Base-by-base conservation (phyloP, 2,329 filamentous ascomycete species). In the Hymenoscyphus salicellus region DNA sequence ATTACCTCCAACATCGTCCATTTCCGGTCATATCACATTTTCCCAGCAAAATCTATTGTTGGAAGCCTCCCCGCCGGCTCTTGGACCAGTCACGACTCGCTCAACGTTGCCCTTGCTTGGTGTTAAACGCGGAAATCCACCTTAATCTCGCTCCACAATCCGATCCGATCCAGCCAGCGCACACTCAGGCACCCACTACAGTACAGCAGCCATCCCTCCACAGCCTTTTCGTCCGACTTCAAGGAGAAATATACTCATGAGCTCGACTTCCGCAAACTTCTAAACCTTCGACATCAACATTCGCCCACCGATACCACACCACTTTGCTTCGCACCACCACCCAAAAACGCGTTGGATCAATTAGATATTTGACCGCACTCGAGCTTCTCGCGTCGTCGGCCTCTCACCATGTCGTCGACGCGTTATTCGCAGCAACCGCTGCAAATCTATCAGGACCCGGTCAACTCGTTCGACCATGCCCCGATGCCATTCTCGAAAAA, bases 371-470 rank as follows among this genome's bases (percentile, higher is more conserved):
- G 60, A 62, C 38, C 55, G 26, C 41, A n/a, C 32, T 16, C n/a
- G 46, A 38, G n/a, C 46, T 41, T 63, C 43, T 66, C 72, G 70
- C 72, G 69, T 71, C 67, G 67, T 69, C 68, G 68, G 68, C 66
- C 58, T 46, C 46, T 36, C 61, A 70, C 71, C 64, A 83, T 83
- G 81, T 78, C 81, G 76, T 79, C 82, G 77, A 84, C 83, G 82
- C 83, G 83, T 81, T 74, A 73, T 68, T 68, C 69, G 65, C 82
- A 80, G 71, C 80, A 81, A 73, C 77, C 80, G 71, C 77, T 87
- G 77, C 81, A 86, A 72, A 84, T 86, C 75, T 86, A 84, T 75
- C 81, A 87, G 74, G 84, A 88, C 76, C 78, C 81, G 65, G 76
- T 79, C 71, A 75, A 77, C 70, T 76, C 77, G 63, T 77, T 80